These are phyloP conservation scores for Setaria italica DNA, from an alignment of 202 grass and related monocot genomes.

Conservation along the genomic window DNA sequence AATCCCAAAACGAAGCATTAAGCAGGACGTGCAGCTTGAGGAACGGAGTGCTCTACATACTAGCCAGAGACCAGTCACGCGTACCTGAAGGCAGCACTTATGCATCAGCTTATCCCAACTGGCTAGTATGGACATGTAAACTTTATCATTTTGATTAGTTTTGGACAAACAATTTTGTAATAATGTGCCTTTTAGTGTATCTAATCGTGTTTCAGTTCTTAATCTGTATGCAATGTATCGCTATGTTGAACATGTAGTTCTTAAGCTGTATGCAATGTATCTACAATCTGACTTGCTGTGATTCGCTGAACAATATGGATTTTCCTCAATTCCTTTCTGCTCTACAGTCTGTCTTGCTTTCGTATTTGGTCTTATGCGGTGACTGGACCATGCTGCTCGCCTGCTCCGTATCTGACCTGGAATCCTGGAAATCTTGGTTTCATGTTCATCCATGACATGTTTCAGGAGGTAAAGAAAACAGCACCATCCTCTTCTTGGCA, in stretches of 20 bases:
- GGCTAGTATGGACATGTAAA: slow-evolving; percentile 41
- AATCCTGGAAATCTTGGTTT: slow-evolving; percentile 1
- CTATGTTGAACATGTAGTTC: slow-evolving; percentile 27
- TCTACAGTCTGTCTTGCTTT: background rate
- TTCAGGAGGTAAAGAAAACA: background rate
- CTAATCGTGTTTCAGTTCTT: background rate
- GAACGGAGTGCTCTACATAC: slow-evolving; percentile 16
- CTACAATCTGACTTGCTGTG: background rate
- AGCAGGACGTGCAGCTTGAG: slow-evolving; percentile 27
- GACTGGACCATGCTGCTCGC: background rate
- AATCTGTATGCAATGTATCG: slow-evolving; percentile 6
- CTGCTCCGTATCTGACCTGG: background rate
- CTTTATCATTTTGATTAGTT: slow-evolving; percentile 34
- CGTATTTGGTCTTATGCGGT: slow-evolving; percentile 1
- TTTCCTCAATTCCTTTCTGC: background rate
- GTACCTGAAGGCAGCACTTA: slow-evolving; percentile 30
- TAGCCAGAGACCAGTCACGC: slow-evolving; percentile 16
- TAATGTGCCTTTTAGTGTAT: slow-evolving; percentile 42
- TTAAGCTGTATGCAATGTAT: slow-evolving; percentile 15
- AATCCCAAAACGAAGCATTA: slow-evolving; percentile 39
- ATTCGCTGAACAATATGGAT: slow-evolving; percentile 4
- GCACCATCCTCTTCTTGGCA: background rate
- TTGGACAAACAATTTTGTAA: slow-evolving; percentile 51
- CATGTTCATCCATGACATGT: background rate
- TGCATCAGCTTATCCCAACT: slow-evolving; percentile 27